phyloP scores from a whole-genome alignment of 257 asterid species.

The Lycium barbarum region DNA sequence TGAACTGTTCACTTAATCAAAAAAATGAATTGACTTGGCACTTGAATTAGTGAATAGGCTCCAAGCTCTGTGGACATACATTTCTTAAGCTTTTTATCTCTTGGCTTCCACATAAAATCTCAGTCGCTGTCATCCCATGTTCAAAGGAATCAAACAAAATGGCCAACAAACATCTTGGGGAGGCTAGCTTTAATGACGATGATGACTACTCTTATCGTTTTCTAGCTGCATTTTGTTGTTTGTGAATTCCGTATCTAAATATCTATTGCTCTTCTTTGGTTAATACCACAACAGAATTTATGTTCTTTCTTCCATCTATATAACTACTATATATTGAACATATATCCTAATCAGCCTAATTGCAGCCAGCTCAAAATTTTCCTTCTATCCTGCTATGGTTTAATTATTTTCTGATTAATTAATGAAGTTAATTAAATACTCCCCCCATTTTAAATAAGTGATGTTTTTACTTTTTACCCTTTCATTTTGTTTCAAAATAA shows the following conservation, averaged over 20 bases:
- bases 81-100: background rate
- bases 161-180: background rate
- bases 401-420: no score
- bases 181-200: conserved; percentile 1
- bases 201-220: background rate
- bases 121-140: background rate
- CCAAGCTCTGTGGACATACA: background rate
- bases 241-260: background rate
- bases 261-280: background rate
- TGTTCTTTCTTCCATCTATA: background rate
- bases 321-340: background rate
- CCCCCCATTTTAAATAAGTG: no score
- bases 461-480: no score
- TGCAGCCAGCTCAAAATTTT: background rate
- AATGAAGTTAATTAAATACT: no score
- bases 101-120: background rate
- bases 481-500: no score
- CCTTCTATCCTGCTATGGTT: background rate
- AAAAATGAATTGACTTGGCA: background rate
- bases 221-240: background rate
- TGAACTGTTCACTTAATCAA: background rate
- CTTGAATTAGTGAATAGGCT: background rate
- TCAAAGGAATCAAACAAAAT: conserved; percentile 16
- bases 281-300: no score
- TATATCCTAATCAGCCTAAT: background rate